A percentile compares a stretch with the other conserved stretches of the same genome.
Conservation (phyloP, 257 asterid species). For the Echium plantagineum region DNA sequence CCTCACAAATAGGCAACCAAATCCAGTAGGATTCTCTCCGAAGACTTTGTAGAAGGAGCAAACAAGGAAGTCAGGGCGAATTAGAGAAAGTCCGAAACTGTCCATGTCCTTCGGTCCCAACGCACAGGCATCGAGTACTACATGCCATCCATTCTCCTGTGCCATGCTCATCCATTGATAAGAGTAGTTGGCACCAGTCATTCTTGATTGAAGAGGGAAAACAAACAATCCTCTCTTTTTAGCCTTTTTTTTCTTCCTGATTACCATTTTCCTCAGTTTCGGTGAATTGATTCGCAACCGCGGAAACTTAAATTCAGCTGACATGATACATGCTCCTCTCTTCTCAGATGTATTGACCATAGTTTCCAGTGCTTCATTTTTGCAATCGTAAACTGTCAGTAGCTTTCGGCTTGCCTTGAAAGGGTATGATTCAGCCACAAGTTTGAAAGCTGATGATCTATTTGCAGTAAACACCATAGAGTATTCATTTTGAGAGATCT, state of each 20-base stretch:
- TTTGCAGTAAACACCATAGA: constrained; percentile 74
- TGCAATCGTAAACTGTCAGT: constrained; percentile 67
- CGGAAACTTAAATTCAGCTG: constrained; percentile 94
- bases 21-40: constrained; percentile 84
- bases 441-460: constrained; percentile 70
- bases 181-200: constrained; percentile 70
- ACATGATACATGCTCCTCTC: constrained; percentile 51
- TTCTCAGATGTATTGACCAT: constrained; percentile 47
- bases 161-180: constrained; percentile 90
- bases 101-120: constrained; percentile 84
- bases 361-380: constrained; percentile 65
- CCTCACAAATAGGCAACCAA: constrained; percentile 82
- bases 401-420: constrained; percentile 45
- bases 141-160: constrained; percentile 87
- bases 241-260: constrained; percentile 34
- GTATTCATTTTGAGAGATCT: constrained; percentile 51
- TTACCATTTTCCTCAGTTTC: constrained; percentile 41
- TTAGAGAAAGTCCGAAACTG: constrained; percentile 73
- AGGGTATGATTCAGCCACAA: constrained; percentile 79
- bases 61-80: constrained; percentile 72
- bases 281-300: constrained; percentile 50
- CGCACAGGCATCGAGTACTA: constrained; percentile 79
- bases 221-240: constrained; percentile 57
- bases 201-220: constrained; percentile 83
- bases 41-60: constrained; percentile 84